Conservation (phyloP, 176 grass and related monocot genomes). For the Aechmea fasciata region DNA sequence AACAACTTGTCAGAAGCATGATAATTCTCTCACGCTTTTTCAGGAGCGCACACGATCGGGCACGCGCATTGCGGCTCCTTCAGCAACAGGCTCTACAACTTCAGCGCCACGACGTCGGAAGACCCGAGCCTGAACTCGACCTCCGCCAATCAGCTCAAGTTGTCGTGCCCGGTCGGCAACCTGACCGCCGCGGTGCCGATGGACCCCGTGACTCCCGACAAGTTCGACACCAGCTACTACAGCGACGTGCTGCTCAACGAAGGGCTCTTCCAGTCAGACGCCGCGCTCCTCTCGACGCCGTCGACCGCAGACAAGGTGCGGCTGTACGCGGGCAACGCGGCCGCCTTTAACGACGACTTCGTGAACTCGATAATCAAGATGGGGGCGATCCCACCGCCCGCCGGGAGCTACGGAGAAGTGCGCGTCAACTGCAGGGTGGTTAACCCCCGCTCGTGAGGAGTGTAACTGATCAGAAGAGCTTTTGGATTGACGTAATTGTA, state of each 20-base stretch:
- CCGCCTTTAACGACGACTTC: conserved; percentile 34
- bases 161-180: neutral
- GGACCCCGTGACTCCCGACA: conserved; percentile 36
- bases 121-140: conserved; percentile 29
- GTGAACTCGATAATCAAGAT: conserved; percentile 40
- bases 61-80: conserved; percentile 34
- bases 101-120: conserved; percentile 1
- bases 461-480: too few relatives aligned
- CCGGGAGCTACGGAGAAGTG: conserved; percentile 15
- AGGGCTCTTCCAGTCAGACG: conserved; percentile 45
- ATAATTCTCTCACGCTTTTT: too few relatives aligned
- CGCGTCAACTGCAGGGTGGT: too few relatives aligned
- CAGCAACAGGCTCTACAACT: conserved; percentile 32
- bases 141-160: conserved; percentile 20
- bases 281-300: conserved; percentile 30
- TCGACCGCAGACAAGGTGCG: conserved; percentile 29
- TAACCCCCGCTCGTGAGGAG: too few relatives aligned
- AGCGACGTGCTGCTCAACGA: conserved; percentile 38
- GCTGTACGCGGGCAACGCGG: conserved; percentile 1
- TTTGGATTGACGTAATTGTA: too few relatives aligned
- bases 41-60: conserved; percentile 39
- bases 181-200: conserved; percentile 19
- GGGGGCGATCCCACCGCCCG: conserved; percentile 34
- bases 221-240: conserved; percentile 61
- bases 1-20: too few relatives aligned